These are phyloP conservation scores for Lactarius pseudohatsudake DNA, from an alignment of 768 basidiomycete genomes.

Conservation along the genomic window DNA sequence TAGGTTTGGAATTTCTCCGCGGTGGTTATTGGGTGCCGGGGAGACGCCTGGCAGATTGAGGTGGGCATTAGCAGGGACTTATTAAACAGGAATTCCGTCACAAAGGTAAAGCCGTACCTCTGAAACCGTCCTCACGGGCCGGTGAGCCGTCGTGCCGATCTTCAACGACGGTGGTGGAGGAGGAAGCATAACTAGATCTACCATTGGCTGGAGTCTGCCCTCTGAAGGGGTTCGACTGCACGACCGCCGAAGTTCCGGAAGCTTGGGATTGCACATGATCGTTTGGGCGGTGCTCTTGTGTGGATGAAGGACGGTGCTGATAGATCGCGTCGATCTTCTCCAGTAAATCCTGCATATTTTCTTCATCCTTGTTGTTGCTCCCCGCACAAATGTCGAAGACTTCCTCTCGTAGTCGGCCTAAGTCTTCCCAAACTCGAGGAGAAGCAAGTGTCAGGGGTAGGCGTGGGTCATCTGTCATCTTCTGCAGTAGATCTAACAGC, in stretches of 20 bases:
- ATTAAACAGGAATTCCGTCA: neutral
- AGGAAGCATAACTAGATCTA: neutral
- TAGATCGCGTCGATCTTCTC: neutral
- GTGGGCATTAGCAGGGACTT: neutral
- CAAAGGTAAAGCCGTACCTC: neutral
- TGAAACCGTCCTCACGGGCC: neutral
- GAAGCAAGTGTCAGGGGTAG: neutral
- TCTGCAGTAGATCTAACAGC: neutral
- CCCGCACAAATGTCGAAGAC: neutral
- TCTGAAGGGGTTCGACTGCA: neutral
- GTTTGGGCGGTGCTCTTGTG: neutral
- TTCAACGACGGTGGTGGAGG: neutral
- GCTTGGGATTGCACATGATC: neutral
- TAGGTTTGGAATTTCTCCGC: neutral
- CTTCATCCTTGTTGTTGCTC: neutral
- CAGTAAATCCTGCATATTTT: neutral
- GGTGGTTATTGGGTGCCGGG: too few relatives aligned
- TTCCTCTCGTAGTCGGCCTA: constrained; percentile 1
- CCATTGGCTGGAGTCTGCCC: neutral
- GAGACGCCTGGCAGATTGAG: neutral
- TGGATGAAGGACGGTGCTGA: too few relatives aligned
- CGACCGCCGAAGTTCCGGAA: too few relatives aligned
- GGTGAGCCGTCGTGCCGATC: neutral
- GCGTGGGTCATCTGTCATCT: neutral
- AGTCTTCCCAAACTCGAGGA: neutral